Evolutionary conservation across 805 yeast species (phyloP).

Genomic region (Candida vaughaniae): DNA sequence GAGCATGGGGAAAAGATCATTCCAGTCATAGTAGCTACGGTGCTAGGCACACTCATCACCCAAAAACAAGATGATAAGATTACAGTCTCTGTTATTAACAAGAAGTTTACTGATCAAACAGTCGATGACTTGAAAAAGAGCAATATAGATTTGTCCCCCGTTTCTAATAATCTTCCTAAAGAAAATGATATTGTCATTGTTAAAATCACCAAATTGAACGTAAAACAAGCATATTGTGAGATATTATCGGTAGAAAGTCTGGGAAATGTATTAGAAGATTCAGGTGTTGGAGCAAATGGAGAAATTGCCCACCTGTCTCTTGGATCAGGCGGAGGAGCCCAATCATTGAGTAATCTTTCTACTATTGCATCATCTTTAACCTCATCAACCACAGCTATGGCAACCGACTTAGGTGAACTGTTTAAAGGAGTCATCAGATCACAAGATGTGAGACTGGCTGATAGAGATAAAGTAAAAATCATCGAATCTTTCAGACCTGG

Average conservation of each 20-base stretch:
- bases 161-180: constrained; percentile 62
- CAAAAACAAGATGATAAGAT: constrained; percentile 14
- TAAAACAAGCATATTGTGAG: constrained; percentile 75
- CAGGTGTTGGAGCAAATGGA: constrained; percentile 63
- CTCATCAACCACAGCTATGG: constrained; percentile 30
- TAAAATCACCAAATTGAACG: constrained; percentile 63
- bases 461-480: constrained; percentile 81
- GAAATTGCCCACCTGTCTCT: constrained; percentile 36
- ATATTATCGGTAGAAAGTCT: constrained; percentile 64
- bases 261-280: constrained; percentile 56
- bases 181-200: constrained; percentile 84
- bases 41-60: constrained; percentile 57
- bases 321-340: constrained; percentile 57
- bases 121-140: background rate
- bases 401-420: constrained; percentile 79
- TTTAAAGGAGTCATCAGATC: constrained; percentile 83
- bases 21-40: constrained; percentile 54
- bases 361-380: constrained; percentile 44
- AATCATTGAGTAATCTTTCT: constrained; percentile 29
- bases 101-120: background rate
- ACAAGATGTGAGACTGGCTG: constrained; percentile 89
- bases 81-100: constrained; percentile 11
- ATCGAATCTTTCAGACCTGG: constrained; percentile 85
- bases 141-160: constrained; percentile 10
- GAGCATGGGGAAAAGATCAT: constrained; percentile 34